Conservation (phyloP, 208 protist genomes). For the Trichomonas tenax region DNA sequence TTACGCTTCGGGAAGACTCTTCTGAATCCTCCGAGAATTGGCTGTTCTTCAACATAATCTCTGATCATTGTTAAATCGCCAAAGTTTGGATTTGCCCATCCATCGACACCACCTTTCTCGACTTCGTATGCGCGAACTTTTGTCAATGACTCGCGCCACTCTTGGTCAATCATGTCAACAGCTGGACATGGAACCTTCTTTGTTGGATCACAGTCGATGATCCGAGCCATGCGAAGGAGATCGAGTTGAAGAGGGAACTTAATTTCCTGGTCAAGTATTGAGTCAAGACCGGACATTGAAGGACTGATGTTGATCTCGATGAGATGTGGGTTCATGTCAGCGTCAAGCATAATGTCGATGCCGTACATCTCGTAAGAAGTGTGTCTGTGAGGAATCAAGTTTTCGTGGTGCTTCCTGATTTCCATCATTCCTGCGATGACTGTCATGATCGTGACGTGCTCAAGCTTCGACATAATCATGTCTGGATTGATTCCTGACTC, state of each 20-base stretch:
- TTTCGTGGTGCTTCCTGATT: background rate
- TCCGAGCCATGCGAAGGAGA: background rate
- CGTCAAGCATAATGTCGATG: slow-evolving; percentile 77
- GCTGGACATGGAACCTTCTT: background rate
- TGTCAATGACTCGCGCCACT: background rate
- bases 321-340: slow-evolving; percentile 69
- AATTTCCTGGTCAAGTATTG: background rate
- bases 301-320: slow-evolving; percentile 72
- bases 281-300: slow-evolving; percentile 13
- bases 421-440: background rate
- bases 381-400: background rate
- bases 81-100: background rate
- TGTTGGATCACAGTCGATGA: background rate
- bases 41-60: background rate
- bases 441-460: background rate
- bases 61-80: background rate
- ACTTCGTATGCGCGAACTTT: background rate
- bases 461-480: background rate
- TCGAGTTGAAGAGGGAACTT: background rate
- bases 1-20: background rate
- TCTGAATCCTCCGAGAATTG: background rate
- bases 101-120: background rate
- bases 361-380: slow-evolving; percentile 79
- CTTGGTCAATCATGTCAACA: background rate
- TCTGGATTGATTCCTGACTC: background rate